A percentile compares a stretch with the other conserved stretches of the same genome.
Evolutionary conservation across 148 eudicot species (phyloP).

Genomic region (Fagopyrum esculentum): DNA sequence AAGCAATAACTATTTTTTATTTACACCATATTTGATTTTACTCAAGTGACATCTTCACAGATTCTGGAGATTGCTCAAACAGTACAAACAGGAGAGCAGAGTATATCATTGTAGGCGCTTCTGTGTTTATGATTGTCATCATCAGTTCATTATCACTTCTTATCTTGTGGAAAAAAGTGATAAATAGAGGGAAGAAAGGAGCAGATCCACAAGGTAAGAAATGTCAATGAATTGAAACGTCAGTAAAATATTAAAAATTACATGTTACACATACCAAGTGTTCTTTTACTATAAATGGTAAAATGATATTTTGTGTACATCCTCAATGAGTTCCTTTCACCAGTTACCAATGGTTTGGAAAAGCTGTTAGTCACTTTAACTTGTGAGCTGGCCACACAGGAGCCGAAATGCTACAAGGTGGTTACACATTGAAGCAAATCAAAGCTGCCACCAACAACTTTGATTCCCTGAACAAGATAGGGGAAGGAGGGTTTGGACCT

Average conservation of each 20-base stretch:
- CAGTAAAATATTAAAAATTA: too few species aligned
- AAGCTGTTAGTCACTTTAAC: background rate
- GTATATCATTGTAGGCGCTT: background rate
- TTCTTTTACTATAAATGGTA: background rate
- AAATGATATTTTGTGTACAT: too few species aligned
- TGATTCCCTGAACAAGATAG: slow-evolving; percentile 34
- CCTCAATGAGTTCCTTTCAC: too few species aligned
- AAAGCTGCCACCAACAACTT: slow-evolving; percentile 8
- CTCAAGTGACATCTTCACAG: background rate
- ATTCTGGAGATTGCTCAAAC: slow-evolving; percentile 4
- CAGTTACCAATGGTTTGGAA: background rate
- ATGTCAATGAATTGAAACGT: too few species aligned
- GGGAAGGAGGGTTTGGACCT: slow-evolving; percentile 63
- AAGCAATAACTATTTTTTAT: background rate
- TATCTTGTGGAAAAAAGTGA: slow-evolving; percentile 3
- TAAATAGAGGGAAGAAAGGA: slow-evolving; percentile 4
- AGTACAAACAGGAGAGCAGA: background rate
- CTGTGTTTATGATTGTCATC: background rate
- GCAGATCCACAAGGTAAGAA: background rate
- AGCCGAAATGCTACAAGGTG: background rate
- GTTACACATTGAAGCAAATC: slow-evolving; percentile 10
- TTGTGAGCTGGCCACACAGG: background rate
- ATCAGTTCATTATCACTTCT: background rate
- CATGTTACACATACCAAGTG: too few species aligned
- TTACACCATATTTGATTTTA: background rate